Conservation (phyloP, 306 rosid genomes). For the Prunus mongolica region DNA sequence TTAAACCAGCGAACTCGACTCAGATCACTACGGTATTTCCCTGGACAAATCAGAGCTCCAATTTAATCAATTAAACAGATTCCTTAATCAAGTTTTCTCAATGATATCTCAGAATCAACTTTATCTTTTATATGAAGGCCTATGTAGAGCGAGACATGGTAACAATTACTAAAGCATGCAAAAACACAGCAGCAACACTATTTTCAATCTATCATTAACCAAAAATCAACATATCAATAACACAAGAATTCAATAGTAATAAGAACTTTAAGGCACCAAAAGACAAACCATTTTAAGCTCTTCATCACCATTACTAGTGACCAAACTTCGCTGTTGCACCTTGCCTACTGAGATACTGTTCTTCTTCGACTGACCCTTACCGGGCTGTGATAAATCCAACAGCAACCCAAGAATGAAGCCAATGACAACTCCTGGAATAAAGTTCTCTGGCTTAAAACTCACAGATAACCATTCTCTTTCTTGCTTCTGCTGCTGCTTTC, state of each 20-base stretch:
- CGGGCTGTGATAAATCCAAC: conserved; percentile 59
- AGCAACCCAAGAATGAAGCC: conserved; percentile 81
- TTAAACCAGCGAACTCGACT: conserved; percentile 2
- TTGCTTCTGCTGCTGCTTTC: conserved; percentile 41
- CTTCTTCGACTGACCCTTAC: conserved; percentile 29
- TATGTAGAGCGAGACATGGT: neutral
- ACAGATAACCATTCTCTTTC: conserved; percentile 55
- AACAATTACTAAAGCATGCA: neutral
- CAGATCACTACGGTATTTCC: neutral
- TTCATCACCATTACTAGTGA: conserved; percentile 49
- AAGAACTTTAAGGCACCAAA: conserved; percentile 6
- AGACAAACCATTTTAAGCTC: conserved; percentile 76
- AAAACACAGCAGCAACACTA: neutral
- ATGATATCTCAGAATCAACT: conserved; percentile 19
- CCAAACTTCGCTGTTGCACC: conserved; percentile 33
- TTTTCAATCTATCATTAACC: neutral
- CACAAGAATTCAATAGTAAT: conserved; percentile 14
- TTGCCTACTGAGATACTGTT: conserved; percentile 40
- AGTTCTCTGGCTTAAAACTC: conserved; percentile 83
- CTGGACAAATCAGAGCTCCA: neutral
- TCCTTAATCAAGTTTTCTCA: neutral
- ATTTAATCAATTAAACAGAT: conserved; percentile 3
- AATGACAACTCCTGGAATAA: conserved; percentile 82
- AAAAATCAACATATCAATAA: neutral
- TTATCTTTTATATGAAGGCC: neutral